Evolutionary conservation across 2,329 filamentous ascomycete species (phyloP).

Genomic region (Clarireedia homoeocarpa): DNA sequence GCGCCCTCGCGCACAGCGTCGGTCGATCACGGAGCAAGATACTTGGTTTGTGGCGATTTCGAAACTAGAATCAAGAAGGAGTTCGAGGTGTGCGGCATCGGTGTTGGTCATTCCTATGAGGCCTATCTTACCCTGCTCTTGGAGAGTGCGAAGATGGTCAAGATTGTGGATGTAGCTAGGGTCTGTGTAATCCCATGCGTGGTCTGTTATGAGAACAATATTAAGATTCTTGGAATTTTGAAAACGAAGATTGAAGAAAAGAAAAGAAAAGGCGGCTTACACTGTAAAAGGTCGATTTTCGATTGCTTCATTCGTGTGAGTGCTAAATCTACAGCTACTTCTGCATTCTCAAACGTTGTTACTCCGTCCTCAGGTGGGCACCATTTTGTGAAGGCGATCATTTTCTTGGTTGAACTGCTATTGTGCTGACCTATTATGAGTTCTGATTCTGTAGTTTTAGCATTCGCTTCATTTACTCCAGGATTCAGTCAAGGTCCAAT

Average conservation of each 20-base stretch:
- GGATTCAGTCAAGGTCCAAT: neutral
- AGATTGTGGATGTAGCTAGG: constrained; percentile 29
- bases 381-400: constrained; percentile 22
- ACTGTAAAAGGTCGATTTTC: neutral
- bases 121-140: constrained; percentile 23
- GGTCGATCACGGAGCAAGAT: constrained; percentile 29
- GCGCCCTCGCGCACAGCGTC: constrained; percentile 20
- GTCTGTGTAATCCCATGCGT: constrained; percentile 10
- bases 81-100: constrained; percentile 29
- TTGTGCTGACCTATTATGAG: constrained; percentile 12
- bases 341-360: constrained; percentile 17
- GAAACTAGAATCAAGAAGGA: constrained; percentile 27
- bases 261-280: neutral
- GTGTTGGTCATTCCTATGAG: constrained; percentile 28
- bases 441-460: neutral
- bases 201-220: neutral
- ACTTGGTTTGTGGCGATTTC: constrained; percentile 30
- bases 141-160: constrained; percentile 24
- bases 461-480: neutral
- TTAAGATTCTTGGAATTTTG: neutral
- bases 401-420: neutral
- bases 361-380: constrained; percentile 19
- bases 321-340: constrained; percentile 25
- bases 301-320: constrained; percentile 8
- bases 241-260: neutral